Evolutionary conservation across 768 basidiomycete genomes (phyloP), one percentile per base, ranked within the genome.

Genomic region (Leccinum pellstonianum): DNA sequence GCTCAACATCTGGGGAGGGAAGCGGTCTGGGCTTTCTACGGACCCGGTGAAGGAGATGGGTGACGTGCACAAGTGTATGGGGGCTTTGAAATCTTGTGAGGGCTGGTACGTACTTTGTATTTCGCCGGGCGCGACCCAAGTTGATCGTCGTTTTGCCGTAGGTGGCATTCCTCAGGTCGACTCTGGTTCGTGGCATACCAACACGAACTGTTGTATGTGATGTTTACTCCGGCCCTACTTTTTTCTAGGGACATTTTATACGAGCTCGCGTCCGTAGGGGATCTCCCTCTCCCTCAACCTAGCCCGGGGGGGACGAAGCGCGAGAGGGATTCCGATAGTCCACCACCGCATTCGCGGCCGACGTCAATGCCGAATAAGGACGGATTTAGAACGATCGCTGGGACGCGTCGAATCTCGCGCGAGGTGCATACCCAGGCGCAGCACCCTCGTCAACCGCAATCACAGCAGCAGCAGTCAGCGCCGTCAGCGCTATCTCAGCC

Each of bases 261-360:
- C 62, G 87, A 91, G 63, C 76, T 91, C 1, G 86, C 88, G 4
- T 85, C 81, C 0, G 87, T 85, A 4, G 87, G 88, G 2, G 86
- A 90, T 23, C 77, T 90, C 0, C 88, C 87, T 0, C 77, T 90
- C 5, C 88, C 88, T 2, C 78, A 81, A 52, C 67, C 79, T 0
- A 84, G 81, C 54, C 83, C 73, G 0, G 74, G 80, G 4, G 78
- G 71, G 15, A 79, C 82, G 62, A 90, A 91, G 60, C 86, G 89
- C 17, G 86, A 86, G 52, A 77, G 87, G 41, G 85, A 83, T 57
- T 75, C 81, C 1, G 86, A 87, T 56, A 81, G 78, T 61, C 79
- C 83, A 3, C 51, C 63, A 0, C 56, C 66, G 10, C 15, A 63
- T 35, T 27, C 55, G 15, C 59, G 57, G 1, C 15, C 64, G 1